These are phyloP conservation scores for Aurantiochytrium sp. DNA, from an alignment of 108 stramenopile genomes.

Conservation along the genomic window DNA sequence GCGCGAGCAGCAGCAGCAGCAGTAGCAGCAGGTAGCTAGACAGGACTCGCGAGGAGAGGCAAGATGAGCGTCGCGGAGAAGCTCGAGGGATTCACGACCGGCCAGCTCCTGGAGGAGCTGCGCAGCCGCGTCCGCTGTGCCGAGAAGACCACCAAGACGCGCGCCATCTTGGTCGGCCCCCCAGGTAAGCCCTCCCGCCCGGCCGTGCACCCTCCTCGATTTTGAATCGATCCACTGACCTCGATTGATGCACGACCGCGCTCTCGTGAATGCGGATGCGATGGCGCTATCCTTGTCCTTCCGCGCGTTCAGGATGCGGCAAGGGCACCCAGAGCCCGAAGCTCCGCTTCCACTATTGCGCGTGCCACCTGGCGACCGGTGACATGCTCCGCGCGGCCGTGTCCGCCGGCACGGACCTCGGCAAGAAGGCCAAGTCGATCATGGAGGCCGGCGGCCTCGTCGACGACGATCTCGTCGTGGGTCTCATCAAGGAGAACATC, in stretches of 20 bases:
- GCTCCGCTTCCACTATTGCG: slow-evolving; percentile 27
- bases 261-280: too few species aligned
- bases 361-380: slow-evolving; percentile 65
- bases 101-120: slow-evolving; percentile 26
- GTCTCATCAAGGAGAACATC: slow-evolving; percentile 89
- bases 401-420: slow-evolving; percentile 84
- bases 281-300: too few species aligned
- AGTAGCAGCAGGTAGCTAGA: too few species aligned
- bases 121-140: slow-evolving; percentile 22
- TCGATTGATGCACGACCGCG: too few species aligned
- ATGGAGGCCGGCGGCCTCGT: slow-evolving; percentile 97
- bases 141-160: slow-evolving; percentile 30
- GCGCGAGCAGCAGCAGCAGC: too few species aligned
- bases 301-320: slow-evolving; percentile 38
- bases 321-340: slow-evolving; percentile 40
- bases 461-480: slow-evolving; percentile 89
- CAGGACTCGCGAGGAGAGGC: neutral
- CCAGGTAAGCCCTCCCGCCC: neutral
- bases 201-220: too few species aligned
- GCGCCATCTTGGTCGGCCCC: slow-evolving; percentile 29
- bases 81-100: slow-evolving; percentile 1
- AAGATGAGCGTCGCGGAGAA: slow-evolving; percentile 6
- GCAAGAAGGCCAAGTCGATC: slow-evolving; percentile 84
- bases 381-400: slow-evolving; percentile 99
- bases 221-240: too few species aligned